A percentile compares a stretch with the other conserved stretches of the same genome.
phyloP scores from a whole-genome alignment of 495 filamentous ascomycete genomes.

The Annulohypoxylon nitens region DNA sequence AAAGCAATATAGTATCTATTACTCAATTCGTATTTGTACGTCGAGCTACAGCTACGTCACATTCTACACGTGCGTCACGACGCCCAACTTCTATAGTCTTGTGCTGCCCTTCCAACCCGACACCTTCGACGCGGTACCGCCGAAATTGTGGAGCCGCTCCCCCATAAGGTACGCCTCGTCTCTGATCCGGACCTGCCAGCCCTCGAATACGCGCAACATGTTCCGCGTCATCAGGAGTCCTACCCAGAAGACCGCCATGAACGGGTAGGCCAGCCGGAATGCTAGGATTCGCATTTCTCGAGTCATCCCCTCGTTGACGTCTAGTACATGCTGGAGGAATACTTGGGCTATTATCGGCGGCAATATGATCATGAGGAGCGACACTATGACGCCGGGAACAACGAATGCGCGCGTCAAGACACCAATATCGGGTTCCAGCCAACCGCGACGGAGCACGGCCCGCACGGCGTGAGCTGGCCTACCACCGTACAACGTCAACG shows the following conservation, averaged over 20 bases:
- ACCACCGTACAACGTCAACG: constrained; percentile 73
- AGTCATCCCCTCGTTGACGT: constrained; percentile 50
- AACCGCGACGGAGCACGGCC: constrained; percentile 81
- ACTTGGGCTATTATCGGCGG: constrained; percentile 62
- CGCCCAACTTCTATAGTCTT: constrained; percentile 40
- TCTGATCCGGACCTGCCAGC: constrained; percentile 84
- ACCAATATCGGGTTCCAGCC: constrained; percentile 80
- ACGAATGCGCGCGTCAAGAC: constrained; percentile 87
- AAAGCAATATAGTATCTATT: constrained; percentile 1
- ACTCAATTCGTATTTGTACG: constrained; percentile 13
- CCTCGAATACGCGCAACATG: constrained; percentile 72
- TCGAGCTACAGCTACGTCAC: constrained; percentile 14
- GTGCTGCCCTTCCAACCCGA: constrained; percentile 52
- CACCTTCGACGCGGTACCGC: constrained; percentile 44
- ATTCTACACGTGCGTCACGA: not conserved
- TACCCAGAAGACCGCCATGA: constrained; percentile 64
- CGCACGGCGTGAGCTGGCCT: constrained; percentile 79
- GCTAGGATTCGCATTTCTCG: constrained; percentile 64
- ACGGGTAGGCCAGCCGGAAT: constrained; percentile 81
- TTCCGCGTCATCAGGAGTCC: constrained; percentile 53
- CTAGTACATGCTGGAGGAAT: constrained; percentile 50
- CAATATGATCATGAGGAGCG: constrained; percentile 67
- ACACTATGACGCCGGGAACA: constrained; percentile 73
- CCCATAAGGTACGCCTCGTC: constrained; percentile 98
- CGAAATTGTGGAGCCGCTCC: constrained; percentile 90